These are phyloP conservation scores for Naganishia albida DNA, from an alignment of 1,284 basidiomycete species.

Conservation along the genomic window DNA sequence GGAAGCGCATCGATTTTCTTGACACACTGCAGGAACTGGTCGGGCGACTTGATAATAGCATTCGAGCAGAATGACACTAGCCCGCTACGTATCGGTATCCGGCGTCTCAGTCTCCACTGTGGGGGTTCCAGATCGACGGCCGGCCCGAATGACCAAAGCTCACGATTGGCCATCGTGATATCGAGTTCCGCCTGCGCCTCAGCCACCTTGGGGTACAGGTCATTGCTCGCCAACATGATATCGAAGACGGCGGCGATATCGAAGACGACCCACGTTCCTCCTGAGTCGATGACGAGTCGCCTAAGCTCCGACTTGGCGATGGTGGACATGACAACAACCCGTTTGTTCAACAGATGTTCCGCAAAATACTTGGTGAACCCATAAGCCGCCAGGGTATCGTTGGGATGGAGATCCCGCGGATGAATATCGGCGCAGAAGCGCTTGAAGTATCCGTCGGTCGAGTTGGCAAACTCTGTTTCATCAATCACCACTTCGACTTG, in stretches of 20 bases:
- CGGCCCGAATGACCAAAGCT: conserved; percentile 21
- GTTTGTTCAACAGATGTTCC: conserved; percentile 7
- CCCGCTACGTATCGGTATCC: conserved; percentile 18
- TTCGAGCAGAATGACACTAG: conserved; percentile 7
- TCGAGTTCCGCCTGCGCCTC: conserved; percentile 1
- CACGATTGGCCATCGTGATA: background rate
- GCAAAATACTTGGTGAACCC: conserved; percentile 17
- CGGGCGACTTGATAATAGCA: conserved; percentile 17
- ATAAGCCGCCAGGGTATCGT: conserved; percentile 4
- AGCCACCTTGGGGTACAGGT: background rate
- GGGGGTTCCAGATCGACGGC: conserved; percentile 3
- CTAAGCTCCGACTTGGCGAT: conserved; percentile 20
- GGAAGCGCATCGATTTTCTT: conserved; percentile 6
- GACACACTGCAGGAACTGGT: conserved; percentile 21
- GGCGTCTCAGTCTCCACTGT: conserved; percentile 7
- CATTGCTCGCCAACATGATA: conserved; percentile 19
- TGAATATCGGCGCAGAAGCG: background rate
- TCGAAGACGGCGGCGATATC: conserved; percentile 1
- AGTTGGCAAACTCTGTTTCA: conserved; percentile 15
- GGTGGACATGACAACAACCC: conserved; percentile 11
- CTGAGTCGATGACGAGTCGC: conserved; percentile 5
- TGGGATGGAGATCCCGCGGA: conserved; percentile 14
- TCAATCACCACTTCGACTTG: conserved; percentile 25
- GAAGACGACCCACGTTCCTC: background rate
- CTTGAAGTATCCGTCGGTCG: conserved; percentile 18